Conservation (phyloP, 768 basidiomycete genomes). For the Russula earlei region DNA sequence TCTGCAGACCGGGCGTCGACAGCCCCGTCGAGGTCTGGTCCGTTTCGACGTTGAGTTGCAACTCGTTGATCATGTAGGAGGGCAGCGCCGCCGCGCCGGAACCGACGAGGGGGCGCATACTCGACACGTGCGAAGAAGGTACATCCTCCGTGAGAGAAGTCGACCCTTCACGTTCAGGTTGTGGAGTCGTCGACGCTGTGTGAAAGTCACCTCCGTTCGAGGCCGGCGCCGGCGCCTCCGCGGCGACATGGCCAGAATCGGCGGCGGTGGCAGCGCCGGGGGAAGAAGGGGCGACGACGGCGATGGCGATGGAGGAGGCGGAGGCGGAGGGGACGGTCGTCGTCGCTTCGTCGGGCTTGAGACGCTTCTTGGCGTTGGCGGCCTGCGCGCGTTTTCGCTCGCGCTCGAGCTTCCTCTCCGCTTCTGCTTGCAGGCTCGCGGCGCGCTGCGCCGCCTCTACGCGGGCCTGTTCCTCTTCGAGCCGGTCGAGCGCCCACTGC, state of each 20-base stretch:
- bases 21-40: slow-evolving; percentile 18
- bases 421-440: slow-evolving; percentile 64
- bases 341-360: slow-evolving; percentile 30
- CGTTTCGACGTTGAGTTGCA: slow-evolving; percentile 8
- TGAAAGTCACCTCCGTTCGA: neutral
- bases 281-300: neutral
- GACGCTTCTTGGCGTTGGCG: slow-evolving; percentile 42
- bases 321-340: neutral
- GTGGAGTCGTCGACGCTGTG: slow-evolving; percentile 5
- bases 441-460: slow-evolving; percentile 25
- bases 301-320: too few relatives aligned
- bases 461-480: slow-evolving; percentile 66
- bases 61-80: slow-evolving; percentile 9
- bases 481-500: slow-evolving; percentile 65
- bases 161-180: slow-evolving; percentile 10
- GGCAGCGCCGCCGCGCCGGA: slow-evolving; percentile 4
- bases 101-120: slow-evolving; percentile 7
- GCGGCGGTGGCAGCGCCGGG: neutral
- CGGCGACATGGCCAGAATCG: neutral
- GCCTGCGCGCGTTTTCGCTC: slow-evolving; percentile 41
- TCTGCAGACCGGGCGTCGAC: slow-evolving; percentile 17
- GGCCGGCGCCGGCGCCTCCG: neutral
- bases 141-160: slow-evolving; percentile 6
- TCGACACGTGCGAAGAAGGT: neutral
- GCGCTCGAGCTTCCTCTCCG: slow-evolving; percentile 46